Evolutionary conservation across 2,329 filamentous ascomycete genomes (phyloP).

Genomic region (Stemphylium vesicarium): DNA sequence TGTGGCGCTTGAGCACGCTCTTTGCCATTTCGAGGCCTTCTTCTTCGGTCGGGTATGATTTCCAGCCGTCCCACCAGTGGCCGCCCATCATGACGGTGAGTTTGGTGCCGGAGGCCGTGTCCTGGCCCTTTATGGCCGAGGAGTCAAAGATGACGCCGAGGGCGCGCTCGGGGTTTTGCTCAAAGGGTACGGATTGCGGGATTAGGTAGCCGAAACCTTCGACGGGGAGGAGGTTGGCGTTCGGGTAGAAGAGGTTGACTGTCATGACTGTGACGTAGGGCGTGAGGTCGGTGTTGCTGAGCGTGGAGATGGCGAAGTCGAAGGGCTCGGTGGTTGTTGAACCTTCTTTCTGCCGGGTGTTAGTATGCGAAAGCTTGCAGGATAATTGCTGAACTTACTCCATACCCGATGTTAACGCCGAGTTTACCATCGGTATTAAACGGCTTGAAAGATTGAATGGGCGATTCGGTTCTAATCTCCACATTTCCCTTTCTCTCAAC

Average conservation of each 20-base stretch:
- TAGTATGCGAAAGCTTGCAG: constrained; percentile 4
- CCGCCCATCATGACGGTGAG: constrained; percentile 94
- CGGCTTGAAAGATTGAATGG: constrained; percentile 30
- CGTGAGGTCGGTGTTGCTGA: constrained; percentile 56
- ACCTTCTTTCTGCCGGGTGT: constrained; percentile 19
- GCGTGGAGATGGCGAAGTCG: constrained; percentile 42
- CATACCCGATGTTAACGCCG: constrained; percentile 32
- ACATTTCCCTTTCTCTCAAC: constrained; percentile 50
- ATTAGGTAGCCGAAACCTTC: constrained; percentile 91
- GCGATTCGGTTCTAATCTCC: constrained; percentile 47
- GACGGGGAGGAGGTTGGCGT: constrained; percentile 67
- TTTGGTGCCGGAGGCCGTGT: constrained; percentile 73
- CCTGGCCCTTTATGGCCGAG: constrained; percentile 64
- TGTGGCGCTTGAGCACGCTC: constrained; percentile 72
- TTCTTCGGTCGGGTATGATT: constrained; percentile 66
- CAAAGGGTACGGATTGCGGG: constrained; percentile 71
- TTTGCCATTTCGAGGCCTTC: constrained; percentile 74
- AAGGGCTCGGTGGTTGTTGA: constrained; percentile 27
- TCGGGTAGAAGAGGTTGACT: constrained; percentile 84
- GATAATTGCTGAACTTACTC: constrained; percentile 23
- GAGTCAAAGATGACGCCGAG: constrained; percentile 94
- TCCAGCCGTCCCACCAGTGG: constrained; percentile 81
- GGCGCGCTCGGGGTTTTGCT: constrained; percentile 79
- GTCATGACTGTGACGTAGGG: constrained; percentile 84
- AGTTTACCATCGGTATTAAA: constrained; percentile 9